Evolutionary conservation across 805 yeast species (phyloP).

Genomic region (Suhomyces sp.): DNA sequence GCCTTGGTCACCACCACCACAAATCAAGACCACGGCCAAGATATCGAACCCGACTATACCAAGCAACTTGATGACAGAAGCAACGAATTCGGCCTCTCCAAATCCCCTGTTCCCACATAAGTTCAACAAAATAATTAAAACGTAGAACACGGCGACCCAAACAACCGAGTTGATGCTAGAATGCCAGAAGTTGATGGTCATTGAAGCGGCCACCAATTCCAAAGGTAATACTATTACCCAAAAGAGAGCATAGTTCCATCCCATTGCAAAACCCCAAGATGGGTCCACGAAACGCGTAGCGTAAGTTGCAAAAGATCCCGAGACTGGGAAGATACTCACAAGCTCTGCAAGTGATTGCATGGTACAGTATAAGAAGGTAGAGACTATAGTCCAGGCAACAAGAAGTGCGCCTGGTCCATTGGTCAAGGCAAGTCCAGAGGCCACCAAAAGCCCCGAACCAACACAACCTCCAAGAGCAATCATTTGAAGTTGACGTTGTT

Average conservation of each 20-base stretch:
- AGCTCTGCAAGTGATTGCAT: conserved; percentile 45
- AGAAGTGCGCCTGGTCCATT: conserved; percentile 34
- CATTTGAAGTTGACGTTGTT: conserved; percentile 35
- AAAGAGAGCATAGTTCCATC: conserved; percentile 44
- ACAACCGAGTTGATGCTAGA: conserved; percentile 38
- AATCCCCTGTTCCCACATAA: conserved; percentile 37
- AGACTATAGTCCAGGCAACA: conserved; percentile 42
- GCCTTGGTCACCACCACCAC: conserved; percentile 41
- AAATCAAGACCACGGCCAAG: conserved; percentile 37
- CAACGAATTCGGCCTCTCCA: conserved; percentile 38
- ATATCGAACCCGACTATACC: conserved; percentile 43
- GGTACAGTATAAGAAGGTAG: conserved; percentile 40
- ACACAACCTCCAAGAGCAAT: conserved; percentile 45
- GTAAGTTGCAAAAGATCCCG: conserved; percentile 43
- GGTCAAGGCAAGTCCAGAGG: conserved; percentile 36
- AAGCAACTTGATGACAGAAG: conserved; percentile 35
- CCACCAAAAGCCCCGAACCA: conserved; percentile 43
- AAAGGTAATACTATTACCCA: conserved; percentile 46
- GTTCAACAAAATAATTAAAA: conserved; percentile 34
- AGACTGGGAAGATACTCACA: conserved; percentile 38
- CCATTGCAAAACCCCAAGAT: conserved; percentile 46
- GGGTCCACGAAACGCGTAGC: conserved; percentile 43
- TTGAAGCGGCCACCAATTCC: conserved; percentile 43
- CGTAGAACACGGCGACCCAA: conserved; percentile 43
- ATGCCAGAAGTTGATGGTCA: conserved; percentile 42